Base-by-base conservation (phyloP, 208 protist species). In the Trypanosoma mega region DNA sequence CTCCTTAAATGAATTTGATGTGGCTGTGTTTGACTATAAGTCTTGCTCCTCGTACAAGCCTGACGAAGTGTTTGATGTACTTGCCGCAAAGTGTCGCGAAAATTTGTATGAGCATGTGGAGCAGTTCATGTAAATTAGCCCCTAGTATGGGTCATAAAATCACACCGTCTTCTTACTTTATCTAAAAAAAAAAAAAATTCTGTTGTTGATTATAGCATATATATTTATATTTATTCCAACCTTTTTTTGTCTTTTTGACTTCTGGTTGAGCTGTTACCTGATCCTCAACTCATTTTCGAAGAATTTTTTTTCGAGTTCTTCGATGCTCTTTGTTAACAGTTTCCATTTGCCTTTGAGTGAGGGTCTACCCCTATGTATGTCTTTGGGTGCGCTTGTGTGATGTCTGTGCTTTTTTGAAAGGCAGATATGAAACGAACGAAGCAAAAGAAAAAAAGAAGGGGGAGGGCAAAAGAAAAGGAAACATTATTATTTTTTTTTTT, bases 31-130 rank as follows among this genome's bases (percentile, higher is more conserved):
- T 39, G 49, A 58, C 57, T 93, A 93, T 68, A 80, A 78, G 26
- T 72, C 51, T 2, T 88, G 76, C 60, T 29, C 65, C 26, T 76
- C 80, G 9, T 85, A 72, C 51, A 67, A 59, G 47, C 68, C 68
- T 20, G 79, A 69, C 43, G 37, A 58, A 11, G 75, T 76, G 27
- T 82, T 88, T 29, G 81, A 87, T 43, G 1, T 80, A n/a, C 43
- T 93, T 27, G 27, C 70, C 7, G 67, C 58, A 49, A 62, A 68
- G 29, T 89, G 83, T 57, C 86, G 86, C 36, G 29, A 54, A 11
- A 87, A 88, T 36, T 68, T 93, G 9, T 88, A 74, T 54, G 79
- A 87, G 33, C 85, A 92, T 55, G 51, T 92, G 29, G 82, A 89
- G 50, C 78, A 75, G 41, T 92, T 83, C 46, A 67, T 69, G 37